phyloP scores from a whole-genome alignment of 2,329 filamentous ascomycete genomes.

The Xylariaceae sp. region DNA sequence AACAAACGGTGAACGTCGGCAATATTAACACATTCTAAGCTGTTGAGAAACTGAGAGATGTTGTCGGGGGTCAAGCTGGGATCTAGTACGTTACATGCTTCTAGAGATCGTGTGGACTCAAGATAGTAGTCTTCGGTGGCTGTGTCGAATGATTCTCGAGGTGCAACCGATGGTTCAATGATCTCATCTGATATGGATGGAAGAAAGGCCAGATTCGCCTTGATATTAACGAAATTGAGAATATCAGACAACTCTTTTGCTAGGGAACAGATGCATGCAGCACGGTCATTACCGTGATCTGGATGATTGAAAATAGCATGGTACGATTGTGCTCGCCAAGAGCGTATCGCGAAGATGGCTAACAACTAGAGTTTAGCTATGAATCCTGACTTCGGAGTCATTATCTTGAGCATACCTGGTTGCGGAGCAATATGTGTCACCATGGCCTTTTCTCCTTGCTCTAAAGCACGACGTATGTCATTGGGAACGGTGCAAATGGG shows the following conservation, averaged over 20 bases:
- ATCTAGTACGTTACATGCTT: not conserved
- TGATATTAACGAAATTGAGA: not conserved
- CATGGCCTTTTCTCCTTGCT: not conserved
- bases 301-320: constrained; percentile 29
- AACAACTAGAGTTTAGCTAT: not conserved
- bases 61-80: not conserved
- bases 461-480: not conserved
- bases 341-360: constrained; percentile 9
- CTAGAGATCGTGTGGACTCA: constrained; percentile 24
- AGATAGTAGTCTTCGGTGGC: constrained; percentile 40
- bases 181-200: constrained; percentile 15
- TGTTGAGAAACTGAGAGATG: not conserved
- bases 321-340: constrained; percentile 27
- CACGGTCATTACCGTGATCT: constrained; percentile 13
- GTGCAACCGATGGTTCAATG: constrained; percentile 35
- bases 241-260: constrained; percentile 12
- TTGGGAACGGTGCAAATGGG: not conserved
- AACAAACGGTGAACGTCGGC: not conserved
- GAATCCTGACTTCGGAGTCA: no score
- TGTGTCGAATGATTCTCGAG: constrained; percentile 39
- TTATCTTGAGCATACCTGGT: no score
- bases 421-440: not conserved
- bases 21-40: not conserved
- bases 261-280: constrained; percentile 23
- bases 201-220: not conserved